Base-by-base conservation (phyloP, 176 grass and related monocot genomes). In the Pontederia crassipes region DNA sequence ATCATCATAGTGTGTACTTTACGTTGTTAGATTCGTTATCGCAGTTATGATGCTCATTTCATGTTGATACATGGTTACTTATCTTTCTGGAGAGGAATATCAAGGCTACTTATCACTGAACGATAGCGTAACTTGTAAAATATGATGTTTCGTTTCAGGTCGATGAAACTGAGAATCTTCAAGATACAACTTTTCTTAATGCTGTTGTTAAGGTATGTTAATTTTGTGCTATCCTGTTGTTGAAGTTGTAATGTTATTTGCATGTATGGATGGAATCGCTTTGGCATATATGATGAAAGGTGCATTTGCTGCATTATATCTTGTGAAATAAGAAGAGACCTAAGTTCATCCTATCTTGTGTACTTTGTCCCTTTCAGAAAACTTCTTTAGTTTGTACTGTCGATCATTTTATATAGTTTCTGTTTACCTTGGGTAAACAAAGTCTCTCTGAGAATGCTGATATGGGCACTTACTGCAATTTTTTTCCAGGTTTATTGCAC, bases 131-230 rank as follows among this genome's bases (percentile, higher is more conserved):
- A 17, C 75, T 46, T 65, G 74, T 27, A 70, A 52, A 57, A 53
- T 77, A 61, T 64, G 71, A 24, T 68, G 70, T 60, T 57, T 59
- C 55, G 70, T 60, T 57, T 59, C 55, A 98, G 93, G 79, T 69
- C 63, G 52, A 72, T 65, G 88, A 86, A 17, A 79, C 76, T 3
- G 80, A 77, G 50, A 81, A 85, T 50, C 65, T 83, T 79, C 73
- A 85, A 85, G 87, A 78, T 65, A 76, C 81, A 60, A 73, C 81
- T 83, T 98, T 83, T 75, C 57, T 98, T 65, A 92, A 98, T 79
- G 81, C 84, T 72, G 88, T 98, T 56, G 84, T 98, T 53, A 98
- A 98, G 93, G 93, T 98, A 64, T 46, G 60, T 16, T 45, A 71
- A 17, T 61, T 55, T 76, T 69, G 54, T 48, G 10, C 46, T n/a